phyloP scores from a whole-genome alignment of 805 yeast genomes.

The Ogataea minuta region DNA sequence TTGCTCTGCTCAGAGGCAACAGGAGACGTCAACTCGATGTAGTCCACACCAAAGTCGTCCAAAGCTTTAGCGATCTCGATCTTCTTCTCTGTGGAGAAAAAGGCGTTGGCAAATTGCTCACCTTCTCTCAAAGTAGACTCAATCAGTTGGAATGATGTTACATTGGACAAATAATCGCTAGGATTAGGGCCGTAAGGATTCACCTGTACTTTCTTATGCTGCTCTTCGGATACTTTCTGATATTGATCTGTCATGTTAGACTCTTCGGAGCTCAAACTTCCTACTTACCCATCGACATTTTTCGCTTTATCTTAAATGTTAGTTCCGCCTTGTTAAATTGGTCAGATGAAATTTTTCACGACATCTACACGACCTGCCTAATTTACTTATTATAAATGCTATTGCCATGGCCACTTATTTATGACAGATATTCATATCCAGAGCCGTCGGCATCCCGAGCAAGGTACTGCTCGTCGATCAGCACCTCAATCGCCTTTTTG shows the following conservation, averaged over 20 bases:
- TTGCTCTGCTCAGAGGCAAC: conserved; percentile 59
- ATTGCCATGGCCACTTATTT: neutral
- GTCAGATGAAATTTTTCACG: conserved; percentile 12
- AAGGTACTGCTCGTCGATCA: conserved; percentile 83
- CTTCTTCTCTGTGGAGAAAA: conserved; percentile 54
- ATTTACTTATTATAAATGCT: neutral
- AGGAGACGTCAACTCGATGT: conserved; percentile 59
- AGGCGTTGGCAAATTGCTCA: conserved; percentile 63
- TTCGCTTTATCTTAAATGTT: conserved; percentile 3
- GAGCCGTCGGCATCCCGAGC: conserved; percentile 69
- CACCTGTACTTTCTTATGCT: conserved; percentile 33
- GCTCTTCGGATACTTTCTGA: conserved; percentile 47
- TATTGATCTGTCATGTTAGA: conserved; percentile 31
- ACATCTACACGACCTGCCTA: conserved; percentile 1
- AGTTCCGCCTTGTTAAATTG: conserved; percentile 12
- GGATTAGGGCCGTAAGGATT: conserved; percentile 63
- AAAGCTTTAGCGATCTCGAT: conserved; percentile 58
- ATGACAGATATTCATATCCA: conserved; percentile 81
- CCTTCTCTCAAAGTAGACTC: conserved; percentile 63
- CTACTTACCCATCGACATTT: conserved; percentile 20
- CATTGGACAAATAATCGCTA: conserved; percentile 54
- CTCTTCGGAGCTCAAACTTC: too few species aligned
- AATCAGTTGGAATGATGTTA: conserved; percentile 49
- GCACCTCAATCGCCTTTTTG: conserved; percentile 78
- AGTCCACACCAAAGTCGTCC: conserved; percentile 61